Percentiles rank a stretch among this genome's conserved stretches.
Evolutionary conservation across 2,329 filamentous ascomycete species (phyloP).

Genomic region (Byssochlamys sp.): DNA sequence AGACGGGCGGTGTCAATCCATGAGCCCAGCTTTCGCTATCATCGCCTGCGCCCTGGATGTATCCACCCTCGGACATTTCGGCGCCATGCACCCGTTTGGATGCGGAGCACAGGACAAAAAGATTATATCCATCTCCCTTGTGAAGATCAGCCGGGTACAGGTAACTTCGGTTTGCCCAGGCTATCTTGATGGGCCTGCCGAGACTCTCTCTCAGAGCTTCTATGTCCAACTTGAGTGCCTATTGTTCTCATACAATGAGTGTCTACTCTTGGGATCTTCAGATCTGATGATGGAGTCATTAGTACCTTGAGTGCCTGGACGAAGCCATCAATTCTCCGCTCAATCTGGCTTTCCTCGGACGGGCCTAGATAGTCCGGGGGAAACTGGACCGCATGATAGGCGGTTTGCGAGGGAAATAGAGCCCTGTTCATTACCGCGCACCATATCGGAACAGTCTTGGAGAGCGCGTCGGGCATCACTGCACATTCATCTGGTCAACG

Average conservation of each 20-base stretch:
- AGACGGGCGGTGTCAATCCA: slow-evolving; percentile 66
- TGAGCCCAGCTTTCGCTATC: slow-evolving; percentile 88
- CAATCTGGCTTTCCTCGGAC: slow-evolving; percentile 74
- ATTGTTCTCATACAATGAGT: slow-evolving; percentile 31
- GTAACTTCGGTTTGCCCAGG: slow-evolving; percentile 69
- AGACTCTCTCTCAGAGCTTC: slow-evolving; percentile 46
- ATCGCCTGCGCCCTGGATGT: slow-evolving; percentile 90
- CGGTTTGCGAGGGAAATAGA: slow-evolving; percentile 54
- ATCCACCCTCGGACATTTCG: slow-evolving; percentile 62
- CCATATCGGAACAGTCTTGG: slow-evolving; percentile 91
- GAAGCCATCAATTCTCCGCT: slow-evolving; percentile 49
- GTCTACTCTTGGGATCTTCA: background rate
- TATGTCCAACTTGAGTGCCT: slow-evolving; percentile 54
- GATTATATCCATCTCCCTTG: slow-evolving; percentile 50
- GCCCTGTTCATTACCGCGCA: slow-evolving; percentile 72
- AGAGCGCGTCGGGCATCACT: slow-evolving; percentile 88
- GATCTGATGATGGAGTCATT: background rate
- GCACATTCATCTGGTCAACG: slow-evolving; percentile 9
- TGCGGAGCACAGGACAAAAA: slow-evolving; percentile 76
- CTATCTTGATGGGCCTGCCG: slow-evolving; percentile 61
- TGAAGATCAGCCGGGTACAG: slow-evolving; percentile 37
- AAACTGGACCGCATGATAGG: slow-evolving; percentile 52
- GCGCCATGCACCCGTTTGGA: slow-evolving; percentile 61
- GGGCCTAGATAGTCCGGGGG: slow-evolving; percentile 62
- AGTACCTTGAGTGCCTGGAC: slow-evolving; percentile 40